Evolutionary conservation across 371 early-diverging fungal species (phyloP).

Genomic region (Polyrhizophydium stewartii): DNA sequence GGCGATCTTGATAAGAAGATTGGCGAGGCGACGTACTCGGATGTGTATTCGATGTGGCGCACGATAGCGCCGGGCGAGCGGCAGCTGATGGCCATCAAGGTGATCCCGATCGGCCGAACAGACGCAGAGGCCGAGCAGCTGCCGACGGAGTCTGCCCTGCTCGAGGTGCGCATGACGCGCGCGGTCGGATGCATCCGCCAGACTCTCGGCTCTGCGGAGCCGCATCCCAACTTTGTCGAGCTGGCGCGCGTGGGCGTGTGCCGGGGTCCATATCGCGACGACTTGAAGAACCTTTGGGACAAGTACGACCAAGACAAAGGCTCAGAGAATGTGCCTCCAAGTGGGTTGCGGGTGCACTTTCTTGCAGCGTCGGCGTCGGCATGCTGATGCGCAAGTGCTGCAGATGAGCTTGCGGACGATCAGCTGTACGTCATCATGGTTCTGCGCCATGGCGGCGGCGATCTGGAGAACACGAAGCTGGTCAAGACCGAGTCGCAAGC

Average conservation of each 20-base stretch:
- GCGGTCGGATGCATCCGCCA: neutral
- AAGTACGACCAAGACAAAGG: conserved; percentile 50
- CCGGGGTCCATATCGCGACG: conserved; percentile 51
- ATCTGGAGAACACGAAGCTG: conserved; percentile 49
- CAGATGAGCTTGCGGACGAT: conserved; percentile 40
- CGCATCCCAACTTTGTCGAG: conserved; percentile 7
- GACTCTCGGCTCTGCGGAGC: neutral
- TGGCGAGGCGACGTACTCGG: conserved; percentile 39
- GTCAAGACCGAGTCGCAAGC: neutral
- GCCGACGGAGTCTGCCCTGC: conserved; percentile 15
- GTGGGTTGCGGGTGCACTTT: conserved; percentile 5
- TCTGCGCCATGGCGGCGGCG: conserved; percentile 64
- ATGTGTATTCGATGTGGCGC: conserved; percentile 23
- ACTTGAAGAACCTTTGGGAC: conserved; percentile 66
- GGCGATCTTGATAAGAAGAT: conserved; percentile 22
- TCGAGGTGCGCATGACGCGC: conserved; percentile 21
- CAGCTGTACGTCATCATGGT: conserved; percentile 70
- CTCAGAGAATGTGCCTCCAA: conserved; percentile 65
- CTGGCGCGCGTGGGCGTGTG: conserved; percentile 37
- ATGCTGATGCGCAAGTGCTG: neutral
- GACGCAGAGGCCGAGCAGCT: conserved; percentile 8
- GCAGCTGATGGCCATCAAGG: conserved; percentile 1
- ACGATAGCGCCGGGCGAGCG: conserved; percentile 10
- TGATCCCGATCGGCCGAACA: neutral
- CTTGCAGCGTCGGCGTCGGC: neutral